These are phyloP conservation scores for Capsicum baccatum DNA, from an alignment of 257 asterid species.

Conservation along the genomic window DNA sequence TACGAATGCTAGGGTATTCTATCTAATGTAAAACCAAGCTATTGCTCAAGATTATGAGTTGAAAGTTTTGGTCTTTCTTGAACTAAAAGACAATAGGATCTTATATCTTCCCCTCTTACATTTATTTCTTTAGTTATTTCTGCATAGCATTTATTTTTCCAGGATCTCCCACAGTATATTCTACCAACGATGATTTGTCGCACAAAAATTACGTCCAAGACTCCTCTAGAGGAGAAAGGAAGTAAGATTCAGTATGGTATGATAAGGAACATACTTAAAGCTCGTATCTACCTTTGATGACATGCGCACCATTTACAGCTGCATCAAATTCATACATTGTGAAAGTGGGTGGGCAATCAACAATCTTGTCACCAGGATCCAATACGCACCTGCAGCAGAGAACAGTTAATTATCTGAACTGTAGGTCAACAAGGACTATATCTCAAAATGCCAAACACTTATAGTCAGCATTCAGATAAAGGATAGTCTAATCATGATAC, in stretches of 20 bases:
- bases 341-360: slow-evolving; percentile 98
- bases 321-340: slow-evolving; percentile 99
- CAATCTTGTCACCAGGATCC: slow-evolving; percentile 92
- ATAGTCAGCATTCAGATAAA: neutral
- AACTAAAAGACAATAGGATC: neutral
- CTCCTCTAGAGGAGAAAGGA: slow-evolving; percentile 20
- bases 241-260: neutral
- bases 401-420: slow-evolving; percentile 1
- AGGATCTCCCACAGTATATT: neutral
- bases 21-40: neutral
- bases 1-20: neutral
- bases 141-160: neutral
- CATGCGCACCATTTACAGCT: slow-evolving; percentile 90
- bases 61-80: neutral
- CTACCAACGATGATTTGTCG: neutral
- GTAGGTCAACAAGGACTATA: slow-evolving; percentile 18
- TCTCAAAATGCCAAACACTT: slow-evolving; percentile 22
- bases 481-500: slow-evolving; percentile 24
- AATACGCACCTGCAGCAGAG: slow-evolving; percentile 71
- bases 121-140: neutral
- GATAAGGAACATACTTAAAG: slow-evolving; percentile 25
- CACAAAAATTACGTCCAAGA: slow-evolving; percentile 18
- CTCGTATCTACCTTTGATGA: slow-evolving; percentile 67
- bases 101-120: neutral
- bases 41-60: neutral